Base-by-base conservation (phyloP, 2,329 filamentous ascomycete genomes). In the Cladophialophora chaetospira region DNA sequence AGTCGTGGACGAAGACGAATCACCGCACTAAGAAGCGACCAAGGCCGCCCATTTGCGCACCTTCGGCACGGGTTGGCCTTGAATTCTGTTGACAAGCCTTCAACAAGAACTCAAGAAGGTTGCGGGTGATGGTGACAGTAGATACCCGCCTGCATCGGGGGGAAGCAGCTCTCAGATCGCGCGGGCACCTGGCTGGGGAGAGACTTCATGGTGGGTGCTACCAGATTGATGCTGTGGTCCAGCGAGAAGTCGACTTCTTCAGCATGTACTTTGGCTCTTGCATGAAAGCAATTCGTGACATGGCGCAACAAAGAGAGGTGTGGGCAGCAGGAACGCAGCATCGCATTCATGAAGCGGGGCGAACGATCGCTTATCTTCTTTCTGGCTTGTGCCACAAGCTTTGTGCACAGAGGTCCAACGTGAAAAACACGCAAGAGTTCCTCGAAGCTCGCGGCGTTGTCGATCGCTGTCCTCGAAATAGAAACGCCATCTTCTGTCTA, bases 311-410 rank as follows among this genome's bases (percentile, higher is more conserved):
- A 25, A n/a, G 23, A 31, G 36, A 42, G 21, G 8, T 49, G 25
- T 13, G 26, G 17, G 23, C 19, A 23, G 21, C 19, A 40, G n/a
- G n/a, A 46, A 4, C 23, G 17, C 47, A n/a, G n/a, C 35, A 31
- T 42, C n/a, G 36, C 48, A 17, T n/a, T 29, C 15, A 35, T 25
- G 36, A 26, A 8, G 35, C 48, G 23, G 25, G 48, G 36, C n/a
- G 11, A n/a, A 17, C 35, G 4, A n/a, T 31, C 36, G 9, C 48
- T 42, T 40, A 42, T 29, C 23, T 19, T 28, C 25, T 33, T 40
- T 33, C 48, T 40, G 23, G 36, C 21, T 43, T 17, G 48, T 51
- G 26, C 35, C 15, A 51, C 35, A 26, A 50, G 47, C 47, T 23
- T n/a, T 29, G 35, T 15, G 36, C 47, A n/a, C 21, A 29, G 17